These are phyloP conservation scores for Dichotomopilus funicola DNA, from an alignment of 2,329 filamentous ascomycete genomes.

Conservation along the genomic window DNA sequence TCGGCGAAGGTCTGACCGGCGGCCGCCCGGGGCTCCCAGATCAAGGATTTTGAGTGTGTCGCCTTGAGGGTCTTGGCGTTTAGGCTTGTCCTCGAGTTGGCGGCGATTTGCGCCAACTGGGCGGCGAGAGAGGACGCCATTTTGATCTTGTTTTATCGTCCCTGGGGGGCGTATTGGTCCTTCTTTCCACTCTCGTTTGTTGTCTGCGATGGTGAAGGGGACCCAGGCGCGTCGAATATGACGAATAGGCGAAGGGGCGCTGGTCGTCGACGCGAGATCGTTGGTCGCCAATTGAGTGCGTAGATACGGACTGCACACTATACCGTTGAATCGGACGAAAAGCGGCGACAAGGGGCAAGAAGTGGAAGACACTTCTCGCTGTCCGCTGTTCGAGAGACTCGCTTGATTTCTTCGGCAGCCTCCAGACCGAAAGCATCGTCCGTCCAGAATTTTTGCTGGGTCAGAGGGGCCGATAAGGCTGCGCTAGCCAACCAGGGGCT, in stretches of 20 bases:
- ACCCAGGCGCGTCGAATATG: constrained; percentile 1
- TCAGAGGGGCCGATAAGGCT: constrained; percentile 15
- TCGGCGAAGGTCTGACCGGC: constrained; percentile 85
- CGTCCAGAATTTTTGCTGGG: constrained; percentile 19
- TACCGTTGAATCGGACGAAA: neutral
- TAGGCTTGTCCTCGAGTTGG: constrained; percentile 81
- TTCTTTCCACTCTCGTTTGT: neutral
- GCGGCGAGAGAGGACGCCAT: constrained; percentile 66
- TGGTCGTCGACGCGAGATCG: neutral
- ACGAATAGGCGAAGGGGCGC: neutral
- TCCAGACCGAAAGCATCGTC: neutral
- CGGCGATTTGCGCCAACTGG: constrained; percentile 89
- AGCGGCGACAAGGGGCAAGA: neutral
- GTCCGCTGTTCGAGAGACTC: neutral
- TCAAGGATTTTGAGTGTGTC: constrained; percentile 86
- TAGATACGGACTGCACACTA: neutral
- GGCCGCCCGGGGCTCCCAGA: constrained; percentile 82
- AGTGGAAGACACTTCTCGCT: neutral
- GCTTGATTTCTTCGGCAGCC: constrained; percentile 1
- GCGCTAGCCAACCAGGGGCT: constrained; percentile 1
- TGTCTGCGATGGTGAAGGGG: neutral
- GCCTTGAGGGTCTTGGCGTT: constrained; percentile 90
- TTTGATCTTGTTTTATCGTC: neutral
- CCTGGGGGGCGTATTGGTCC: neutral
- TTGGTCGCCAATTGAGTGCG: neutral